Conservation (phyloP, 2,329 filamentous ascomycete species). For the Thielaviopsis populi region DNA sequence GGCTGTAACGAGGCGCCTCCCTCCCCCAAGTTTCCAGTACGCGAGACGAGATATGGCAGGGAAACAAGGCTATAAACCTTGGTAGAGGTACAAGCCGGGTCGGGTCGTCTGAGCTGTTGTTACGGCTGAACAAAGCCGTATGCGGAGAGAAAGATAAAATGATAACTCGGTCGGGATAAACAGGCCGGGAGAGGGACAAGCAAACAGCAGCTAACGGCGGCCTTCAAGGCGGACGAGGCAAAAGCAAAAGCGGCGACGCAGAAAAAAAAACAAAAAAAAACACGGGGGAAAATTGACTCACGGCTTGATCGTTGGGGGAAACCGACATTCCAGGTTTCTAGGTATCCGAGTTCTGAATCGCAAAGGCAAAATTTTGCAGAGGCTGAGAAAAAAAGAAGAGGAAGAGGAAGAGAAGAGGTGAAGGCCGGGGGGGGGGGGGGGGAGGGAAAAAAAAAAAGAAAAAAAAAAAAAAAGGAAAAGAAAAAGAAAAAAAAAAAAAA, state of each 20-base stretch:
- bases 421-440: not conserved
- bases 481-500: not conserved
- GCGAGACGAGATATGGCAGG: not conserved
- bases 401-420: not conserved
- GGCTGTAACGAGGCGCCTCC: not conserved
- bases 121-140: not conserved
- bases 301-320: constrained; percentile 1
- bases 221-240: not conserved
- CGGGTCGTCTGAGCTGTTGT: not conserved
- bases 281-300: not conserved
- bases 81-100: not conserved
- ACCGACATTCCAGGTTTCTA: not conserved
- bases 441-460: not conserved
- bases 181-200: not conserved
- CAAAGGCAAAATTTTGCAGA: not conserved
- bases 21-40: not conserved
- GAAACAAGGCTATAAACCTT: not conserved
- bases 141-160: not conserved
- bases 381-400: not conserved
- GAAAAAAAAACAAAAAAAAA: not conserved
- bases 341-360: not conserved
- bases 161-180: no score
- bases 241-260: not conserved
- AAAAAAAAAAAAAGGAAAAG: not conserved
- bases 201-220: not conserved